Conservation (phyloP, 257 asterid species). For the Eucommia ulmoides region DNA sequence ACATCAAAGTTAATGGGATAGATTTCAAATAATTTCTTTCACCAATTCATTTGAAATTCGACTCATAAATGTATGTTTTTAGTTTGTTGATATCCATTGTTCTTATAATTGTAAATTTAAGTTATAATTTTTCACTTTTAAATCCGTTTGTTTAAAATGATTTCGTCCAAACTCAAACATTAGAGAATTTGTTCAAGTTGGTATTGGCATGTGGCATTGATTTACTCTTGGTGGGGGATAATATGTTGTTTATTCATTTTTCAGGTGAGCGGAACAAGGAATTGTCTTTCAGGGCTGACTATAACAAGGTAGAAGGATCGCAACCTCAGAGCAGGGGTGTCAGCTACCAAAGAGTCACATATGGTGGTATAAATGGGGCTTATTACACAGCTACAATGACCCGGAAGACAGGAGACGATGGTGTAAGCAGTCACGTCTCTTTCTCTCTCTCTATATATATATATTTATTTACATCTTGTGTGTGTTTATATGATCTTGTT, state of each 20-base stretch:
- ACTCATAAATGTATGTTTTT: too few relatives aligned
- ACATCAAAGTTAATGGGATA: background rate
- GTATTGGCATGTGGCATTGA: too few relatives aligned
- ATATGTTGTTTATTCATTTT: background rate
- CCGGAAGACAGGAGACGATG: conserved; percentile 45
- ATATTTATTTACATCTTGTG: background rate
- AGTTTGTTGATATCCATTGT: too few relatives aligned
- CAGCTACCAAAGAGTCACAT: conserved; percentile 58
- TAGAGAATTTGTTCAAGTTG: background rate
- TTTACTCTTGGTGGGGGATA: background rate
- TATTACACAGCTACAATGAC: conserved; percentile 59
- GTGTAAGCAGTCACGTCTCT: conserved; percentile 29
- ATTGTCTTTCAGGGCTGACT: conserved; percentile 6
- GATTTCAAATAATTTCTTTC: too few relatives aligned
- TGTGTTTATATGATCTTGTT: background rate
- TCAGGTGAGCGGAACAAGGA: conserved; percentile 11
- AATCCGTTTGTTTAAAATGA: background rate
- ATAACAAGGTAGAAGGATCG: conserved; percentile 13
- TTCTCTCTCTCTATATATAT: background rate
- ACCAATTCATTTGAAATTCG: too few relatives aligned
- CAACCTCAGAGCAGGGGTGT: conserved; percentile 17
- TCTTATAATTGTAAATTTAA: too few relatives aligned
- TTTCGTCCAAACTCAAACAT: too few relatives aligned
- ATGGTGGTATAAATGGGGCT: conserved; percentile 68
- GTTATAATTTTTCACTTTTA: background rate